These are phyloP conservation scores for Apiosordaria backusii DNA, from an alignment of 495 filamentous ascomycete species.

Conservation along the genomic window DNA sequence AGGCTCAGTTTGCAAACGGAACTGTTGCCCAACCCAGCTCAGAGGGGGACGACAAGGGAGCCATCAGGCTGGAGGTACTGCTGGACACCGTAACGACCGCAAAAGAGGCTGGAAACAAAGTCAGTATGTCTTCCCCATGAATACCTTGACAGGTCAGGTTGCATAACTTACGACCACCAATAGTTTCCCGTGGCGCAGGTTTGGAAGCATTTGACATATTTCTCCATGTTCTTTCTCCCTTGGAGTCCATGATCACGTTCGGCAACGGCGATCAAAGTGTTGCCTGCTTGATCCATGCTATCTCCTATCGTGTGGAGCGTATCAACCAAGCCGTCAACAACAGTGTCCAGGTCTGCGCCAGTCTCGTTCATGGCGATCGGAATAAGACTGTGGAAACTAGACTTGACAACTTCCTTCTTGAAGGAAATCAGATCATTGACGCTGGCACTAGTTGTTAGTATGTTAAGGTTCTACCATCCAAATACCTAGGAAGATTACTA, in stretches of 20 bases:
- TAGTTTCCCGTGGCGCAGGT: constrained; percentile 5
- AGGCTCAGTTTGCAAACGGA: too few relatives aligned
- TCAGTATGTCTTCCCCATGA: background rate
- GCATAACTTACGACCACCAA: constrained; percentile 8
- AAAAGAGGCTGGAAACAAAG: background rate
- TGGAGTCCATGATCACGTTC: background rate
- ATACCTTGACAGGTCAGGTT: background rate
- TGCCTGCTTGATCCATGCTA: background rate
- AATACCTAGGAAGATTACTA: background rate
- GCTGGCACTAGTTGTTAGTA: constrained; percentile 15
- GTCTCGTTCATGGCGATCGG: constrained; percentile 6
- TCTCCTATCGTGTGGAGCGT: background rate
- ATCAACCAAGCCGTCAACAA: background rate
- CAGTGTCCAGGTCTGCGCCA: constrained; percentile 5
- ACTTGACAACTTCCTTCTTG: constrained; percentile 33
- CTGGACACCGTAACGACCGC: background rate
- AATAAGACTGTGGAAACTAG: constrained; percentile 10
- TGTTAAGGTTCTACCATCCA: background rate
- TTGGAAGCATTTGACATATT: background rate
- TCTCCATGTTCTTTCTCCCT: background rate
- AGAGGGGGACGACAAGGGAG: background rate
- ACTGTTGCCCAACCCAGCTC: too few relatives aligned
- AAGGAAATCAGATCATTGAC: constrained; percentile 36
- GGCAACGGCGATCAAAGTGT: background rate
- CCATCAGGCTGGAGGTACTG: background rate